Evolutionary conservation across 768 basidiomycete genomes (phyloP), one percentile per base, ranked within the genome.

Genomic region (Phlebiopsis gigantea): DNA sequence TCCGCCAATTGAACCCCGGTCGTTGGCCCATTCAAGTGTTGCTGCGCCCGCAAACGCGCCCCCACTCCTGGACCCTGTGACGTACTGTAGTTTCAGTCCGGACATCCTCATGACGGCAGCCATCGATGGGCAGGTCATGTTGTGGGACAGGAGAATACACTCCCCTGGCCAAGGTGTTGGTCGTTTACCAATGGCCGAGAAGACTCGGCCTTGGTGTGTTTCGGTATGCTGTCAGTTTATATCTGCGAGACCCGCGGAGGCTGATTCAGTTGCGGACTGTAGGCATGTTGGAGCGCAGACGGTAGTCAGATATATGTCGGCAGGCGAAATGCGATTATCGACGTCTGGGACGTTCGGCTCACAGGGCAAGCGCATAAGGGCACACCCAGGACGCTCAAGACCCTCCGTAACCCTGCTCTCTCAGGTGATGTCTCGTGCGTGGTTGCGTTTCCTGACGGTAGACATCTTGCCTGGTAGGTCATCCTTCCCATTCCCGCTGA

Each of bases 211-310:
- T 10, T 98, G 94, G 93, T 97, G 93, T 71, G 81, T 96, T 65
- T 94, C 94, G 60, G 96, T 98, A 71, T 66, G 84, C 75, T 46
- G 53, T 14, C 22, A n/a, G n/a, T n/a, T n/a, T n/a, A n/a, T n/a
- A n/a, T n/a, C n/a, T n/a, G n/a, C n/a, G n/a, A n/a, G n/a, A n/a
- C n/a, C n/a, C n/a, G n/a, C n/a, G n/a, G n/a, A n/a, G n/a, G n/a
- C n/a, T n/a, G n/a, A n/a, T n/a, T n/a, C n/a, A n/a, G n/a, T n/a
- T n/a, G n/a, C 15, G 53, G 56, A 26, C 31, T 31, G n/a, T 50
- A 98, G 95, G 94, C 95, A 15, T 94, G 90, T 69, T 98, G 96
- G 94, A 93, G 93, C 5, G 79, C 84, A 2, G 85, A 93, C 61
- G 95, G 96, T 15, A 79, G 78, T 4, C 89, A 95, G 60, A 84